Evolutionary conservation across 768 basidiomycete species (phyloP).

Genomic region (Suillus discolor): DNA sequence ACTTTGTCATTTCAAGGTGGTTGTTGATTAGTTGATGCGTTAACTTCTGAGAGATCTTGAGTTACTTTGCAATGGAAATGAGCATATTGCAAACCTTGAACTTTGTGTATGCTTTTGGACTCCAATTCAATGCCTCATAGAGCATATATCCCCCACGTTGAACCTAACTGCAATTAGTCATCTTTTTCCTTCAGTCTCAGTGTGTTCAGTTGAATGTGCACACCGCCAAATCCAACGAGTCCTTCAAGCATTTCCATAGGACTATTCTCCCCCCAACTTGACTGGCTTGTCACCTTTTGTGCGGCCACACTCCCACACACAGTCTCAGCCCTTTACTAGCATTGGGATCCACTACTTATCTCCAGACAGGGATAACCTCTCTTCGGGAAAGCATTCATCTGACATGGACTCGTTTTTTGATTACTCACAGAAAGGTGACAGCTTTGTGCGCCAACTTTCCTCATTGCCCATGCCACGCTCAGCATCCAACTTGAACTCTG

Average conservation of each 20-base stretch:
- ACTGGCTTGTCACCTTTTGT: constrained; percentile 48
- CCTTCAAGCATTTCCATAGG: constrained; percentile 27
- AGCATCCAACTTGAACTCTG: constrained; percentile 46
- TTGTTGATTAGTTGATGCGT: no score
- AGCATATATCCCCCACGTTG: background rate
- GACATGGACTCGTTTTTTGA: constrained; percentile 40
- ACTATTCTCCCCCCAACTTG: constrained; percentile 48
- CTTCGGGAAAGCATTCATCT: constrained; percentile 38
- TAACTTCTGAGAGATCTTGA: no score
- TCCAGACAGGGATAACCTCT: constrained; percentile 39
- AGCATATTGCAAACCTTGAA: no score
- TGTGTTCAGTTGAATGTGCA: constrained; percentile 55
- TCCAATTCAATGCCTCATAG: no score
- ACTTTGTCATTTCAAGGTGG: no score
- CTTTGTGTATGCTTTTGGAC: no score
- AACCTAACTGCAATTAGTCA: constrained; percentile 30
- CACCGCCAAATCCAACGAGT: constrained; percentile 70
- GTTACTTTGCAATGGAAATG: no score
- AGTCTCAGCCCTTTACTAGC: constrained; percentile 47
- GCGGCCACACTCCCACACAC: constrained; percentile 68
- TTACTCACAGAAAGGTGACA: constrained; percentile 36
- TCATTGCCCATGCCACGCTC: constrained; percentile 61
- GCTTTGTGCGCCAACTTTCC: constrained; percentile 49
- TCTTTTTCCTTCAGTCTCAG: constrained; percentile 40
- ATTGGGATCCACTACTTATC: constrained; percentile 46